These are phyloP conservation scores for Coccomyxa sp. DNA, from an alignment of 139 green algal species.

Conservation along the genomic window DNA sequence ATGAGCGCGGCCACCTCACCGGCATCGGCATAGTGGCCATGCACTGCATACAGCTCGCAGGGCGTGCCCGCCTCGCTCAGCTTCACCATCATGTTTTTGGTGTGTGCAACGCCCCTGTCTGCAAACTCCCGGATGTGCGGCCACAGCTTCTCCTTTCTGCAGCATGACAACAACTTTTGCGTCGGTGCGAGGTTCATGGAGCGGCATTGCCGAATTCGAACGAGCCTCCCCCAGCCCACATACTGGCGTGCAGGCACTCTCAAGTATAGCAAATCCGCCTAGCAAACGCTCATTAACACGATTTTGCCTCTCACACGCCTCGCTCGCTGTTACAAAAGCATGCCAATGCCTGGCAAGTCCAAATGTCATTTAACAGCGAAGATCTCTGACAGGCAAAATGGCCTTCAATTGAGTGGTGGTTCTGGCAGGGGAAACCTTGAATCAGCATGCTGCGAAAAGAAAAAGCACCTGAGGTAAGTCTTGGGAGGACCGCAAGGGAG, in stretches of 20 bases:
- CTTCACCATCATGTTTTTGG: slow-evolving; percentile 41
- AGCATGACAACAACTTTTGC: no score
- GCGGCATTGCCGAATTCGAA: no score
- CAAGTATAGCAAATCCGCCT: no score
- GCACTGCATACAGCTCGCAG: slow-evolving; percentile 67
- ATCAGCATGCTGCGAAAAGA: not conserved
- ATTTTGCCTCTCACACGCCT: no score
- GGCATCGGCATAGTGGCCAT: slow-evolving; percentile 86
- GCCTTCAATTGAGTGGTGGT: not conserved
- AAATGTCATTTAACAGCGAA: not conserved
- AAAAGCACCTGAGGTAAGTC: slow-evolving; percentile 68
- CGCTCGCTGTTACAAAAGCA: not conserved
- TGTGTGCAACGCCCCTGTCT: slow-evolving; percentile 70
- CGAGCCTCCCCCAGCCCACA: no score
- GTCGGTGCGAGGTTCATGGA: not conserved
- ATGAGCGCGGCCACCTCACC: slow-evolving; percentile 72
- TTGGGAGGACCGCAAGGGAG: slow-evolving; percentile 68
- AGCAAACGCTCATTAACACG: no score
- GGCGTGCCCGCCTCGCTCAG: slow-evolving; percentile 49
- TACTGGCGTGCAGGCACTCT: not conserved
- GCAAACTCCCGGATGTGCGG: slow-evolving; percentile 89
- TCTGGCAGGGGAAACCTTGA: not conserved
- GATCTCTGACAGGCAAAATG: not conserved
- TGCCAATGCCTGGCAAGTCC: not conserved
- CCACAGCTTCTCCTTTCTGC: slow-evolving; percentile 88